Evolutionary conservation across 805 yeast species (phyloP), one percentile per base, ranked within the genome.

Genomic region (Scheffersomyces spartinae): DNA sequence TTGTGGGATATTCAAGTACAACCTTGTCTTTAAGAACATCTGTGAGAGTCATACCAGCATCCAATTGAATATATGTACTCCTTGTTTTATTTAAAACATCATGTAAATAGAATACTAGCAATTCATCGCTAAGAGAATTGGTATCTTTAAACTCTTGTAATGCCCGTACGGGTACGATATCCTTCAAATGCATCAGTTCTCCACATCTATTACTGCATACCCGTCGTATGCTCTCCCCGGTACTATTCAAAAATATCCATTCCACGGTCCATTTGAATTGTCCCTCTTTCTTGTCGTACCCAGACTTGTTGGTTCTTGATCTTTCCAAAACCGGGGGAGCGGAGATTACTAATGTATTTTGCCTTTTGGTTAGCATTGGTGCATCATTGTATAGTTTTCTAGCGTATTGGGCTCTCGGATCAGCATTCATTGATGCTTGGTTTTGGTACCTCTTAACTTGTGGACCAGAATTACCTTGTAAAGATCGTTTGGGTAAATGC

Each of bases 211-310:
- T 64, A 30, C 66, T 64, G n/a, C 64, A 33, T 29, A 64, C n/a
- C n/a, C 18, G 18, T 13, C 23, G 9, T 24, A 13, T 16, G n/a
- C 26, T 9, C 13, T 18, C 5, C 1, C 43, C 51, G 4, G 45
- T 36, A 8, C 44, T 42, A 9, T 46, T 49, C 4, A 67, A 45
- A 2, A 74, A 32, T 1, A 68, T 43, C 81, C 84, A 79, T 44
- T 84, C 94, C 0, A 84, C 50, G 0, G 93, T 76, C 95, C 95
- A 84, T 10, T 67, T 68, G 44, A 68, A 83, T 6, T 65, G 45
- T 26, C 73, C 68, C 32, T 61, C 51, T 32, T 64, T 64, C 43
- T 71, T 68, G 45, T 83, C 86, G 64, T 72, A 80, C 3, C 74
- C 73, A 0, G 85, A 68, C 37, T 72, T 75, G 43, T 84, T 84